These are phyloP conservation scores for Talaromyces liani DNA, from an alignment of 495 filamentous ascomycete species.

Conservation along the genomic window DNA sequence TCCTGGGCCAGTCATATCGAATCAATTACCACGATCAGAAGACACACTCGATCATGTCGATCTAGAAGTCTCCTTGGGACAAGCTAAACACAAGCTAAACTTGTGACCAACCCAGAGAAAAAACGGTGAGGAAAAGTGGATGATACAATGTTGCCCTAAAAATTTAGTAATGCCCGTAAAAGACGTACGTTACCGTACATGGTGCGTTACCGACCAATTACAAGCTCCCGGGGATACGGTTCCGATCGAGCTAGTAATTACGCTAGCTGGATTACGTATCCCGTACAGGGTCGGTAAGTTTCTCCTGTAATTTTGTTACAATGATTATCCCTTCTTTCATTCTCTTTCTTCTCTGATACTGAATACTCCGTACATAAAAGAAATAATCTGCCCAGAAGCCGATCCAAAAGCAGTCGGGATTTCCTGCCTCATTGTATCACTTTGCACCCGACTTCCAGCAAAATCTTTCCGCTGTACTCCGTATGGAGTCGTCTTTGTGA, in stretches of 20 bases:
- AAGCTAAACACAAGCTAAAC: neutral
- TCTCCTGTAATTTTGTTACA: neutral
- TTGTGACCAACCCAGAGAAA: neutral
- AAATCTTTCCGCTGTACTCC: neutral
- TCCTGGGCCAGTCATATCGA: neutral
- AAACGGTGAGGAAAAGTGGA: slow-evolving; percentile 6
- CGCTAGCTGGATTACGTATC: neutral
- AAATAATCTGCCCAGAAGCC: neutral
- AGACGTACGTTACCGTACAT: neutral
- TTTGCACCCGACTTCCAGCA: neutral
- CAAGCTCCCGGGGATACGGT: slow-evolving; percentile 6
- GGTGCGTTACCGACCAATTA: neutral
- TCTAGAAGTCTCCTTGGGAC: neutral
- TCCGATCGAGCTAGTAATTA: neutral
- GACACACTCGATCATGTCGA: neutral
- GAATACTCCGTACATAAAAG: neutral
- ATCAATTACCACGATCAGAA: neutral
- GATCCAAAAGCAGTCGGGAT: neutral
- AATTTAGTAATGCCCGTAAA: neutral
- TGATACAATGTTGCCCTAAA: neutral
- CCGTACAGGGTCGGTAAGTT: neutral
- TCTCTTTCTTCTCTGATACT: neutral
- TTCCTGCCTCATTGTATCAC: neutral
- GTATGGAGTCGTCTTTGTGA: neutral
- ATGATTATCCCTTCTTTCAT: neutral